Evolutionary conservation across 352 stramenopile species (phyloP), one percentile per base, ranked within the genome.

Genomic region (Globisporangium nagaii): DNA sequence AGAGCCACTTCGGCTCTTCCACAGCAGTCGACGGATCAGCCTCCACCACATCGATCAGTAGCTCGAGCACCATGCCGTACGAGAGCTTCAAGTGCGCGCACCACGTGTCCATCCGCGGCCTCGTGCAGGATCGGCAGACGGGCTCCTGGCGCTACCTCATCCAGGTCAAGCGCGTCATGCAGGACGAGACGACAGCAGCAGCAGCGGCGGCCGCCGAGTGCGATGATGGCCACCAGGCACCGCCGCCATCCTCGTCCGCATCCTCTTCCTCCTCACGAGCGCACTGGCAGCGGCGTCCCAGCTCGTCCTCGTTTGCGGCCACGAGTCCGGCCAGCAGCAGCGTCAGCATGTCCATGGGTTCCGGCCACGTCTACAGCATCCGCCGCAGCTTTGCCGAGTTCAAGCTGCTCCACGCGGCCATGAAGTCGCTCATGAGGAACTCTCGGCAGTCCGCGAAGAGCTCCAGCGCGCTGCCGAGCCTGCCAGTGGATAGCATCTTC

Each of bases 361-460:
- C 52, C 9, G 43, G 48, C 10, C 60, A 76, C 17, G 37, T 59
- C 20, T 90, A 90, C 67, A 63, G 68, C 40, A 84, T 90, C 53
- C 75, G 75, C n/a, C 74, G 76, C 17, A 79, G 76, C 47, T 85
- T 84, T 31, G 62, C 64, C 49, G 79, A 90, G 50, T 88, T 90
- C 58, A 84, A 84, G 68, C 65, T 70, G 43, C 77, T 90, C 49
- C 73, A 90, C 59, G 45, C 62, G 4, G 67, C 69, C 37, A 62
- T 90, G 49, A 65, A 55, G 28, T 57, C 75, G 6, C 50, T 83
- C 58, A 79, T 88, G 66, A 30, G 11, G 15, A 30, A 17, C 42
- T 25, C 25, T 5, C n/a, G n/a, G n/a, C n/a, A n/a, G n/a, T 12
- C 7, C 15, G 15, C 24, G 13, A 24, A 15, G 4, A 28, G 39